Evolutionary conservation across 345 rosid species (phyloP).

Genomic region (Carallia pectinifolia): DNA sequence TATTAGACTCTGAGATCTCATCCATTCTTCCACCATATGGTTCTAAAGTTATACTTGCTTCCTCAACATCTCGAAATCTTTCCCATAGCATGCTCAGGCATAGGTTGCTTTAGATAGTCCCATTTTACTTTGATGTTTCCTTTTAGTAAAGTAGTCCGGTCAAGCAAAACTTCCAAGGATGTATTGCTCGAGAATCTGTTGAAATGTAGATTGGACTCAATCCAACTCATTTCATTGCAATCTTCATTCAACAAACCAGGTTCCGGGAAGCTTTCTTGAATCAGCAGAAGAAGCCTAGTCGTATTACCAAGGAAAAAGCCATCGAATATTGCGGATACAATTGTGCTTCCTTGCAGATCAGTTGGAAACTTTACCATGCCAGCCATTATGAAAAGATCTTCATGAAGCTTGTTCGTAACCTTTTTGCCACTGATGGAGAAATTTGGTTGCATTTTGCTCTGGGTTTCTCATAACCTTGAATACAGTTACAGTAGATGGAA

Average conservation of each 20-base stretch:
- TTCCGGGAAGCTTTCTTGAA: constrained; percentile 1
- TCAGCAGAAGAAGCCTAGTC: background rate
- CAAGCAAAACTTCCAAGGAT: background rate
- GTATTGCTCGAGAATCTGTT: background rate
- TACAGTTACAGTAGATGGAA: constrained; percentile 5
- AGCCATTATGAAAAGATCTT: background rate
- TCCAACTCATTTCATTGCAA: constrained; percentile 12
- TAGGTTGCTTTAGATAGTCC: constrained; percentile 5
- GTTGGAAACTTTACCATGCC: background rate
- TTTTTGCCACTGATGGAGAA: background rate
- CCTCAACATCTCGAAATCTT: background rate
- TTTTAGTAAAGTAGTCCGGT: background rate
- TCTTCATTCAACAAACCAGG: background rate
- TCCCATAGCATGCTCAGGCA: constrained; percentile 5
- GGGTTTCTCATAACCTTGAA: background rate
- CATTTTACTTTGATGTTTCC: background rate
- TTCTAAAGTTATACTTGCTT: background rate
- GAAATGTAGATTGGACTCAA: background rate
- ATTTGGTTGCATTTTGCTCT: background rate
- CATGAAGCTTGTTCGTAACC: background rate
- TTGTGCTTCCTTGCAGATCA: background rate
- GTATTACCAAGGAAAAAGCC: constrained; percentile 2
- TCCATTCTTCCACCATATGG: constrained; percentile 21
- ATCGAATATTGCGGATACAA: background rate
- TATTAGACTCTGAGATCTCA: constrained; percentile 12